These are phyloP conservation scores for Fusarium verticillioides DNA, from an alignment of 2,329 filamentous ascomycete species.

Conservation along the genomic window DNA sequence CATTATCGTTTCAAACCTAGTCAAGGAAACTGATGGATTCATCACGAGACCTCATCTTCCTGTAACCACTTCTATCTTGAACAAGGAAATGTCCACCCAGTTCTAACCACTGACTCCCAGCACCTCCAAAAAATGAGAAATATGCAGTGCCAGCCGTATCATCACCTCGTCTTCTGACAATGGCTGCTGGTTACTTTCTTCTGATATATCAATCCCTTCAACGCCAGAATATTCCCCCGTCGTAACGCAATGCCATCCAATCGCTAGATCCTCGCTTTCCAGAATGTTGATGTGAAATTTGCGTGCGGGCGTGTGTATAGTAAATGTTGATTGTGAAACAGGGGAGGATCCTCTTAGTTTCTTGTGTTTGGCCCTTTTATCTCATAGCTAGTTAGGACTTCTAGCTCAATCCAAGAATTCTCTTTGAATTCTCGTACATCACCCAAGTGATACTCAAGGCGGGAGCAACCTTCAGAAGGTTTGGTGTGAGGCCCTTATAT, in stretches of 20 bases:
- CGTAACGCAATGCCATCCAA: slow-evolving; percentile 43
- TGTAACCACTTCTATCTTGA: slow-evolving; percentile 37
- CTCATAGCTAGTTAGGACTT: neutral
- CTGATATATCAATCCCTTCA: slow-evolving; percentile 41
- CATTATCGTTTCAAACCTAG: neutral
- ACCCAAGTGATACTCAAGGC: slow-evolving; percentile 96
- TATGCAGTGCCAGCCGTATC: slow-evolving; percentile 5
- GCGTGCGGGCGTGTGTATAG: slow-evolving; percentile 25
- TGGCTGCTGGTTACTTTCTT: slow-evolving; percentile 13
- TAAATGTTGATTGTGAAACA: slow-evolving; percentile 24
- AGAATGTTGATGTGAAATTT: slow-evolving; percentile 39
- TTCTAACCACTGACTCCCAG: slow-evolving; percentile 43
- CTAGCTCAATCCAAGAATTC: slow-evolving; percentile 66
- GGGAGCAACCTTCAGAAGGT: slow-evolving; percentile 94
- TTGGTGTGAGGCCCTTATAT: slow-evolving; percentile 95
- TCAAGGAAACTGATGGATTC: slow-evolving; percentile 13
- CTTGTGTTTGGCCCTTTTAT: slow-evolving; percentile 9
- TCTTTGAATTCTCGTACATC: slow-evolving; percentile 91
- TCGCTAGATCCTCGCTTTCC: slow-evolving; percentile 43
- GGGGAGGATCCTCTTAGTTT: neutral
- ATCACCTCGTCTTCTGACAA: slow-evolving; percentile 5
- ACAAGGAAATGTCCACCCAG: slow-evolving; percentile 33
- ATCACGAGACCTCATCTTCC: slow-evolving; percentile 28
- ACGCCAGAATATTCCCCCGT: slow-evolving; percentile 36
- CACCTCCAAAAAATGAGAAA: slow-evolving; percentile 36